These are phyloP conservation scores for Crucihimalaya himalaica DNA, from an alignment of 345 rosid species.

Conservation along the genomic window DNA sequence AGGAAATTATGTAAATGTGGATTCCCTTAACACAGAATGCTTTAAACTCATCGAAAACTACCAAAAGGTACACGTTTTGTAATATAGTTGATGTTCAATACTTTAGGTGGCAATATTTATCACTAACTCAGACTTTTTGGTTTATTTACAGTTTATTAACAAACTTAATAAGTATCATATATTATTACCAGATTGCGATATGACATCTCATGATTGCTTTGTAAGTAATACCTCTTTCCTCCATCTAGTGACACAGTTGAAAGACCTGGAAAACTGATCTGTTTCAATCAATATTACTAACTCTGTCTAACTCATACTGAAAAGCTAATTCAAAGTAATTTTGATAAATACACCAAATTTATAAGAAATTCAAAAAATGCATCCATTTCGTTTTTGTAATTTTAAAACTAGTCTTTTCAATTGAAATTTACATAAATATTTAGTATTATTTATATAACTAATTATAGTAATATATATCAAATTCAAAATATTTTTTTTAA, in stretches of 20 bases:
- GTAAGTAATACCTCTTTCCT: not conserved
- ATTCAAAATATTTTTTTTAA: too few species aligned
- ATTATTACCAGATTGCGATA: not conserved
- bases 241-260: not conserved
- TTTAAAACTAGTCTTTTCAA: too few species aligned
- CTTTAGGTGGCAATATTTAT: not conserved
- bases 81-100: not conserved
- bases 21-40: not conserved
- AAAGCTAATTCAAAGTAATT: too few species aligned
- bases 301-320: too few species aligned
- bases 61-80: not conserved
- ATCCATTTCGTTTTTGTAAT: too few species aligned
- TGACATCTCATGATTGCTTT: slow-evolving; percentile 15
- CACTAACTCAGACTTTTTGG: not conserved
- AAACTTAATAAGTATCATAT: not conserved
- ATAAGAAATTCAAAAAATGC: too few species aligned
- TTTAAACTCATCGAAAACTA: not conserved
- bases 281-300: too few species aligned
- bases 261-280: too few species aligned
- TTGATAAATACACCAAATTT: too few species aligned
- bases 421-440: too few species aligned
- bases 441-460: too few species aligned
- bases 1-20: slow-evolving; percentile 1
- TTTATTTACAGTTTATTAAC: not conserved
- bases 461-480: too few species aligned